These are phyloP conservation scores for Pilatotrama ljubarskyi DNA, from an alignment of 768 basidiomycete genomes.

Conservation along the genomic window DNA sequence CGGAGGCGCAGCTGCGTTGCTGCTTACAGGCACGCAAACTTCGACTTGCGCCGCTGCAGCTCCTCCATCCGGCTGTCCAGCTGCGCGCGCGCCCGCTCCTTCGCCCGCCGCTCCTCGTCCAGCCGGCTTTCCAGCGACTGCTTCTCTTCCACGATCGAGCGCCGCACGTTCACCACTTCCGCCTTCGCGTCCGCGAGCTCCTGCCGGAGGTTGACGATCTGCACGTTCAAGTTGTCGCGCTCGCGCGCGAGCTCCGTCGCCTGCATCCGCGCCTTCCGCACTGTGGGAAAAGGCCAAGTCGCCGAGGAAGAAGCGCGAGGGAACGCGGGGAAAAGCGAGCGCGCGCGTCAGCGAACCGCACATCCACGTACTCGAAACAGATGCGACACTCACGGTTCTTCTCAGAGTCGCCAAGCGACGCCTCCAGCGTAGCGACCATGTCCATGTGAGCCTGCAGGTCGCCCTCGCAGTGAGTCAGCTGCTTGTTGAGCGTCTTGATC, in stretches of 20 bases:
- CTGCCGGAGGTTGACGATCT: slow-evolving; percentile 64
- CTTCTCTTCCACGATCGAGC: slow-evolving; percentile 86
- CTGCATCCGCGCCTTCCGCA: slow-evolving; percentile 93
- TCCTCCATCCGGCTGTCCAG: slow-evolving; percentile 89
- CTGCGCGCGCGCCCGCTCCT: slow-evolving; percentile 85
- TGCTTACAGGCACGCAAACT: slow-evolving; percentile 82
- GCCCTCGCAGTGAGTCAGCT: slow-evolving; percentile 88
- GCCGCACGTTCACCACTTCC: slow-evolving; percentile 75
- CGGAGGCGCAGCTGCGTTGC: not conserved
- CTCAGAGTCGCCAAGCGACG: slow-evolving; percentile 87
- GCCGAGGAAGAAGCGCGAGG: not conserved
- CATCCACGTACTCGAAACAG: slow-evolving; percentile 13
- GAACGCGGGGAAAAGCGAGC: not conserved
- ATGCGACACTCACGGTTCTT: slow-evolving; percentile 72
- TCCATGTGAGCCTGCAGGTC: slow-evolving; percentile 93
- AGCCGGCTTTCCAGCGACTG: slow-evolving; percentile 80
- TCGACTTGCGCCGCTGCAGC: slow-evolving; percentile 80
- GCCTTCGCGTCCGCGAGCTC: slow-evolving; percentile 79
- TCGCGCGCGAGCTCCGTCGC: slow-evolving; percentile 87
- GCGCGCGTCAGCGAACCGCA: slow-evolving; percentile 4
- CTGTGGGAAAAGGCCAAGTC: slow-evolving; percentile 38
- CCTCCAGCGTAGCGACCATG: slow-evolving; percentile 79
- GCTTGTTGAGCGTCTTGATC: slow-evolving; percentile 94
- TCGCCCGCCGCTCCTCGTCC: slow-evolving; percentile 85
- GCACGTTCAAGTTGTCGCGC: slow-evolving; percentile 68